Base-by-base conservation (phyloP, 306 rosid species). In the Ammopiptanthus mongolicus region DNA sequence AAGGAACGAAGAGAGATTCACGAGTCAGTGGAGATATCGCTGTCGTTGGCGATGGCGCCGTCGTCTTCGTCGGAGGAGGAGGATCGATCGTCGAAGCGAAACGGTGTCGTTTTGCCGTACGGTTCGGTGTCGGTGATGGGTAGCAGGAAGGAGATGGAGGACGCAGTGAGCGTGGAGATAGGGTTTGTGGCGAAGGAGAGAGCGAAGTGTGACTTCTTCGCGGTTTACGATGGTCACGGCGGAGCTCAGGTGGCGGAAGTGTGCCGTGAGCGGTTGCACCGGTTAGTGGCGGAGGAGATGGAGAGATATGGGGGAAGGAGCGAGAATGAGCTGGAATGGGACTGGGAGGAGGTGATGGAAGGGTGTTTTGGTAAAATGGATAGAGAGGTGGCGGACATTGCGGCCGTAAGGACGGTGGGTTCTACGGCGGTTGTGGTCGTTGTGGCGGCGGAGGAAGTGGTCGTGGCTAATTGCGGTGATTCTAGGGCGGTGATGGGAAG, bases 381-480 rank as follows among this genome's bases (percentile, higher is more conserved):
- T 25, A 81, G 68, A 8, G 97, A 94, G 70, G 82, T 94, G 21
- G 86, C 71, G 0, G 82, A 55, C 1, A 69, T 71, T 41, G 85
- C 87, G 12, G 86, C 63, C 22, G 59, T 77, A 12, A 80, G 84
- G 77, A 91, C 86, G 25, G 86, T 91, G 52, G 98, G 97, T 6
- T 72, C 95, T 5, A 88, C 95, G 62, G 98, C 85, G 60, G 84
- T 91, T 18, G 86, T 85, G 37, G 91, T 84, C 0, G 84, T 94
- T 42, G 84, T 91, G 18, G 78, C 78, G 9, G 63, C 42, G 69
- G 79, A 59, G 55, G 83, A 77, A 74, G 75, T 94, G 17, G 85
- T 94, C 15, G 88, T 91, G 37, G 96, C 95, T 1, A 91, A 94
- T 73, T 94, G 98, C 58, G 98, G 97, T 13, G 98, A 90, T 62